These are phyloP conservation scores for Elsinoe australis DNA, from an alignment of 2,329 filamentous ascomycete species.

Conservation along the genomic window DNA sequence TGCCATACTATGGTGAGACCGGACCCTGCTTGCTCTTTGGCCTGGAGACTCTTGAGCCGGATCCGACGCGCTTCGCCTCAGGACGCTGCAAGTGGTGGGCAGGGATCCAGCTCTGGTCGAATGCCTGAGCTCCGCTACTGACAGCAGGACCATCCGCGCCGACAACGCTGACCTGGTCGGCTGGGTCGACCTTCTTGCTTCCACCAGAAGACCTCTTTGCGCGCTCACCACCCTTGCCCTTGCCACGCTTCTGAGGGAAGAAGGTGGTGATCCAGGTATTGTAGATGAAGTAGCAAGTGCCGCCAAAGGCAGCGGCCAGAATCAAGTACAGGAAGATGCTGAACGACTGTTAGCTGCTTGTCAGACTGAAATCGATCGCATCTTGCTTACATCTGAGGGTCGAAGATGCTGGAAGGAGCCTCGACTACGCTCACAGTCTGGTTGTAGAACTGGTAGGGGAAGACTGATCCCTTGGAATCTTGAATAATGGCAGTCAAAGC, in stretches of 20 bases:
- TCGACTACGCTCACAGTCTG: slow-evolving; percentile 81
- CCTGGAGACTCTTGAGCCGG: slow-evolving; percentile 33
- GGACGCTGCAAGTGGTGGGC: slow-evolving; percentile 82
- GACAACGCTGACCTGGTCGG: slow-evolving; percentile 53
- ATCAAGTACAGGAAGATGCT: slow-evolving; percentile 98
- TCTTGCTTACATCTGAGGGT: slow-evolving; percentile 78
- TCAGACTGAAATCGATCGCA: background rate
- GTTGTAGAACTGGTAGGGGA: slow-evolving; percentile 73
- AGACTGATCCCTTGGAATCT: slow-evolving; percentile 58
- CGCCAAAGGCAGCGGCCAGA: slow-evolving; percentile 68
- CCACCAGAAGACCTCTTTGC: slow-evolving; percentile 54
- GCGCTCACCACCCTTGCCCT: slow-evolving; percentile 57
- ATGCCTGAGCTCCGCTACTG: slow-evolving; percentile 62
- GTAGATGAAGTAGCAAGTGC: slow-evolving; percentile 92
- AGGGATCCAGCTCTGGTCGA: slow-evolving; percentile 92
- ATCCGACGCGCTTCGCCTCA: slow-evolving; percentile 55
- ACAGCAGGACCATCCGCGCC: slow-evolving; percentile 64
- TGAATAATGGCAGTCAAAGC: slow-evolving; percentile 68
- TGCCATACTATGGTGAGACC: slow-evolving; percentile 7
- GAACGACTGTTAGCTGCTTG: background rate
- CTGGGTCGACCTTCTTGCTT: slow-evolving; percentile 58
- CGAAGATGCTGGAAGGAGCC: slow-evolving; percentile 81
- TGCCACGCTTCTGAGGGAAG: slow-evolving; percentile 71
- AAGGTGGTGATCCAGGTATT: slow-evolving; percentile 94
- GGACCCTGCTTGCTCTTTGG: slow-evolving; percentile 33